A percentile compares a stretch with the other conserved stretches of the same genome.
Conservation (phyloP, 208 protist genomes). For the Acanthamoeba royreba region DNA sequence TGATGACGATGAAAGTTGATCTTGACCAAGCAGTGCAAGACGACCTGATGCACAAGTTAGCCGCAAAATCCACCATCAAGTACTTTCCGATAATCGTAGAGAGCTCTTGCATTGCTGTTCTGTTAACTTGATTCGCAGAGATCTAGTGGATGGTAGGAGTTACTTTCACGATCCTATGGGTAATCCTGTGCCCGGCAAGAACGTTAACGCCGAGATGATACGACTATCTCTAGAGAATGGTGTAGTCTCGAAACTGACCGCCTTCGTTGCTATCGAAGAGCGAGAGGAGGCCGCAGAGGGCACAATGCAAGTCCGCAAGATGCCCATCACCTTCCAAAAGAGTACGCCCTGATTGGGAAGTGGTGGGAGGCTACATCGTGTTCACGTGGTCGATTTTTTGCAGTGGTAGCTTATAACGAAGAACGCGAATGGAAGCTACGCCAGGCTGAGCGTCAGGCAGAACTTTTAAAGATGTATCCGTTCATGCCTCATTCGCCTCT, state of each 20-base stretch:
- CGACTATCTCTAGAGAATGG: background rate
- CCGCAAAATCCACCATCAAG: background rate
- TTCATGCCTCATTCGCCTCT: no score
- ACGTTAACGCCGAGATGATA: background rate
- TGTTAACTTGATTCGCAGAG: background rate
- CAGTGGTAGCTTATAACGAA: no score
- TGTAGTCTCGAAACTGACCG: constrained; percentile 62
- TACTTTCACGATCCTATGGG: constrained; percentile 10
- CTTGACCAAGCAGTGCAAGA: background rate
- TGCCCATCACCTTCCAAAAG: background rate
- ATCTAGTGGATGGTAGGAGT: background rate
- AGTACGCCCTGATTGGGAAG: background rate
- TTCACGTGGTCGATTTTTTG: background rate
- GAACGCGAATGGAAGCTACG: no score
- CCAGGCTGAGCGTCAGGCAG: no score
- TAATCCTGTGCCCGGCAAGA: background rate
- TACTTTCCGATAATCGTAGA: background rate
- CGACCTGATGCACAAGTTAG: background rate
- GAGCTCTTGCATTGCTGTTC: background rate
- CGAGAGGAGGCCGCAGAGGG: constrained; percentile 16
- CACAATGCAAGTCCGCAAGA: background rate
- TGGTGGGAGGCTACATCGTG: background rate
- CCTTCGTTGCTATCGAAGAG: constrained; percentile 65
- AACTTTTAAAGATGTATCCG: no score
- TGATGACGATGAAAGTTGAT: background rate